Evolutionary conservation across 257 asterid genomes (phyloP), one percentile per base, ranked within the genome.

Genomic region (Nicotiana paniculata): DNA sequence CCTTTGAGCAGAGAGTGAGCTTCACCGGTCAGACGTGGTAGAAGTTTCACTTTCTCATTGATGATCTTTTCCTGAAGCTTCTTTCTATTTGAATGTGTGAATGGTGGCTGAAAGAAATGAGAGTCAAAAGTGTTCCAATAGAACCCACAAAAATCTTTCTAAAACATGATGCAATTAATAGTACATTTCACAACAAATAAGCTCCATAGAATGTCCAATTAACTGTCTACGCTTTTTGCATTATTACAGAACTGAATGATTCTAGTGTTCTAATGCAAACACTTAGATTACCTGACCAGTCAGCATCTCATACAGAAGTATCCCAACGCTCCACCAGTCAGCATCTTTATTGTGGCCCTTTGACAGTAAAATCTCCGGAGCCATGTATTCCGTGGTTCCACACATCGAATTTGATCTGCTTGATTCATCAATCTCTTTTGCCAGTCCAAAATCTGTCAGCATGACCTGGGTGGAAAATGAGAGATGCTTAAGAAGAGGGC

Each of bases 371-470:
- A 95, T 95, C 86, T 95, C 98, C 0, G 97, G 98, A 85, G 98
- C 98, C 98, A 95, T 95, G 84, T 95, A 93, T 86, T 95, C 98
- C 9, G 97, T 93, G 15, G 98, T 95, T 82, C 98, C 98, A 85
- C 98, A 95, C 86, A 95, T 80, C 4, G 98, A 95, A 85, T 95
- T 95, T 37, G 98, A 95, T 84, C 98, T 85, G 87, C 97, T 88
- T 39, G 97, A 93, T 83, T 91, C 97, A 78, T 91, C 90, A 59
- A 95, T 93, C 89, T 95, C 98, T 91, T 93, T 95, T 6, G 97
- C 97, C 68, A 95, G 90, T 83, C 98, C 98, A 87, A 95, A 95
- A 89, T 95, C 97, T 72, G 97, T 95, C 48, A 95, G 88, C 97
- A 92, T 92, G 62, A 95, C 95, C 98, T 95, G 90, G 68, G 61